A percentile compares a stretch with the other conserved stretches of the same genome.
Conservation (phyloP, 306 rosid species). For the Abrus pulchellus region DNA sequence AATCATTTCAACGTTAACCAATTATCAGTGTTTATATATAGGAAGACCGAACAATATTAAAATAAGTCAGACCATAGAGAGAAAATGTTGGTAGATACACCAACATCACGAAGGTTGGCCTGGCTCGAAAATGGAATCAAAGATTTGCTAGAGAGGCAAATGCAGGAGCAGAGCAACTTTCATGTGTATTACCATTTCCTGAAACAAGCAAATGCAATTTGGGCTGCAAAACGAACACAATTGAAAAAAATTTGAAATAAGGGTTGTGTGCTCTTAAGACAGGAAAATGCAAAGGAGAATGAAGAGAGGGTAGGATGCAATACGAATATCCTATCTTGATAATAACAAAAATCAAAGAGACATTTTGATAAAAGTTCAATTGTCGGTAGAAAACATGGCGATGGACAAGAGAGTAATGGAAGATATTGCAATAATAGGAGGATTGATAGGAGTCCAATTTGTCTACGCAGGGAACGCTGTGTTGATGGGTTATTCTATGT, state of each 20-base stretch:
- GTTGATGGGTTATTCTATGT: conserved; percentile 66
- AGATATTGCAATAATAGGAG: conserved; percentile 63
- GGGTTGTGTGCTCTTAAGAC: neutral
- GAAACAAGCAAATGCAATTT: conserved; percentile 16
- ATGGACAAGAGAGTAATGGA: conserved; percentile 47
- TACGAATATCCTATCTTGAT: conserved; percentile 4
- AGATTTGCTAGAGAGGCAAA: neutral
- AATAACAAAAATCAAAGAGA: neutral
- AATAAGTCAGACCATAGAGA: conserved; percentile 14
- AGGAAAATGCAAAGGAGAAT: neutral
- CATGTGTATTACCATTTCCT: neutral
- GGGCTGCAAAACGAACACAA: neutral
- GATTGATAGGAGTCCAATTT: conserved; percentile 71
- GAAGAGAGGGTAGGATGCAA: conserved; percentile 16
- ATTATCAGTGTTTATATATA: neutral
- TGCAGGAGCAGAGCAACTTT: neutral
- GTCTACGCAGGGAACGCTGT: conserved; percentile 76
- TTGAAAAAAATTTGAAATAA: neutral
- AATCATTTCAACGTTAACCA: conserved; percentile 19
- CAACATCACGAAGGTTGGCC: conserved; percentile 36
- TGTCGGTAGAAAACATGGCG: conserved; percentile 39
- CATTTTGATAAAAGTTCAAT: conserved; percentile 4
- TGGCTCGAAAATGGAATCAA: conserved; percentile 10
- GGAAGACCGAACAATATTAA: conserved; percentile 11
- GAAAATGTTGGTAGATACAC: conserved; percentile 38